Conservation (phyloP, 1,284 basidiomycete species). For the Austroboletus niveus region DNA sequence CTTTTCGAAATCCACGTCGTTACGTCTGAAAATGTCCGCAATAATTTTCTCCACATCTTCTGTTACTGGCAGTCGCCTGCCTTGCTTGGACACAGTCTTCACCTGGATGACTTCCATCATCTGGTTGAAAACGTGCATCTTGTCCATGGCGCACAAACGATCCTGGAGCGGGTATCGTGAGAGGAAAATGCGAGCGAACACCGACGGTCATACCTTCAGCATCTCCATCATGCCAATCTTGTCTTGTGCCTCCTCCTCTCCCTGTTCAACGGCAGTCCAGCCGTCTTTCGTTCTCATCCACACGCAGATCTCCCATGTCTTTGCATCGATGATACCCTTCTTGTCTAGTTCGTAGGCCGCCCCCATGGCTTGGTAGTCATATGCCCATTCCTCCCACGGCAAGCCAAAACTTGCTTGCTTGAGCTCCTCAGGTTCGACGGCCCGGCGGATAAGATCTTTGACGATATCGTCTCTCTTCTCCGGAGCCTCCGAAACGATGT, state of each 20-base stretch:
- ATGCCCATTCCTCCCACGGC: slow-evolving; percentile 34
- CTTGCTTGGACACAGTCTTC: slow-evolving; percentile 29
- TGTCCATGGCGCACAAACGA: slow-evolving; percentile 30
- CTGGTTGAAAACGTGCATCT: slow-evolving; percentile 29
- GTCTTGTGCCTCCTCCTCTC: slow-evolving; percentile 19
- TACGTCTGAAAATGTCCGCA: slow-evolving; percentile 32
- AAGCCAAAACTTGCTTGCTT: slow-evolving; percentile 25
- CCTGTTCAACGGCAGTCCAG: slow-evolving; percentile 30
- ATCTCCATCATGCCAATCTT: slow-evolving; percentile 31
- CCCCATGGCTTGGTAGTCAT: slow-evolving; percentile 32
- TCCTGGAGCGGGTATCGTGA: slow-evolving; percentile 14
- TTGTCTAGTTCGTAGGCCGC: slow-evolving; percentile 22
- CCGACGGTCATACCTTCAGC: slow-evolving; percentile 21
- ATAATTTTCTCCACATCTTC: slow-evolving; percentile 32
- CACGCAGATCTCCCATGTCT: slow-evolving; percentile 31
- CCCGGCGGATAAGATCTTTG: slow-evolving; percentile 28
- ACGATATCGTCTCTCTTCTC: slow-evolving; percentile 29
- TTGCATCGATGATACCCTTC: slow-evolving; percentile 16
- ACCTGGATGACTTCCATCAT: slow-evolving; percentile 35
- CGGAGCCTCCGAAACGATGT: slow-evolving; percentile 23
- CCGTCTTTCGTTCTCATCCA: slow-evolving; percentile 32
- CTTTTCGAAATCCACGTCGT: slow-evolving; percentile 31
- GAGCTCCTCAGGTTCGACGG: slow-evolving; percentile 31
- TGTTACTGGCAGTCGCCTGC: slow-evolving; percentile 21
- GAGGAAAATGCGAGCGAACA: background rate